Base-by-base conservation (phyloP, 257 asterid genomes). In the Salvia hispanica region DNA sequence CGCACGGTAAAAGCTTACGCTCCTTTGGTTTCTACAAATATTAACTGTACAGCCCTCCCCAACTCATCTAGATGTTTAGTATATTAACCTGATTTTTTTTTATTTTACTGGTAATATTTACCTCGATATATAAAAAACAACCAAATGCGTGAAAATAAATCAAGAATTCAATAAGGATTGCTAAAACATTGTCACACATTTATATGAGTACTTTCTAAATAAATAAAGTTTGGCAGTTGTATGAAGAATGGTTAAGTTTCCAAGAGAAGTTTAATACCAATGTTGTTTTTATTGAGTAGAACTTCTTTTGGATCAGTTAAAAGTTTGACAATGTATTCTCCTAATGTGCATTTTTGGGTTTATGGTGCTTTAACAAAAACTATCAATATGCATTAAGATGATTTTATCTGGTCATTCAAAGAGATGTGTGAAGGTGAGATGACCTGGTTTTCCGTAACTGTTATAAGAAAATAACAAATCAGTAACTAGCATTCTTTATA, bases 1-100 rank as follows among this genome's bases (percentile, higher is more conserved):
- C 99, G 96, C 58, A 94, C 99, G 64, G 97, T 94, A 82, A 70
- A 87, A 63, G 62, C 42, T 73, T 33, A 61, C 48, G 45, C 52
- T 48, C 72, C 69, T 21, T 72, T 21, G 31, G 54, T 11, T 55
- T 72, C 57, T 33, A 2, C 57, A 44, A 34, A 28, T n/a, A 36
- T 74, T 9, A 43, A 62, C 52, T 61, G 56, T 60, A 31, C 37
- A 21, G 43, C 28, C 54, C 55, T 55, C 50, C 70, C 62, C 25
- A 61, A 16, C 14, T 48, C 16, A 51, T 59, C 62, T 64, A 42
- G 13, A 53, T 15, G 13, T 44, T 13, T 57, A 43, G 46, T 11
- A 44, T 25, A 47, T 40, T 61, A 7, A 16, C 43, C 18, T 37
- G 18, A n/a, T 25, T 7, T 10, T 45, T 42, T 59, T 7, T 28